Conservation (phyloP, 2,329 filamentous ascomycete species). For the Ophiostoma montium region DNA sequence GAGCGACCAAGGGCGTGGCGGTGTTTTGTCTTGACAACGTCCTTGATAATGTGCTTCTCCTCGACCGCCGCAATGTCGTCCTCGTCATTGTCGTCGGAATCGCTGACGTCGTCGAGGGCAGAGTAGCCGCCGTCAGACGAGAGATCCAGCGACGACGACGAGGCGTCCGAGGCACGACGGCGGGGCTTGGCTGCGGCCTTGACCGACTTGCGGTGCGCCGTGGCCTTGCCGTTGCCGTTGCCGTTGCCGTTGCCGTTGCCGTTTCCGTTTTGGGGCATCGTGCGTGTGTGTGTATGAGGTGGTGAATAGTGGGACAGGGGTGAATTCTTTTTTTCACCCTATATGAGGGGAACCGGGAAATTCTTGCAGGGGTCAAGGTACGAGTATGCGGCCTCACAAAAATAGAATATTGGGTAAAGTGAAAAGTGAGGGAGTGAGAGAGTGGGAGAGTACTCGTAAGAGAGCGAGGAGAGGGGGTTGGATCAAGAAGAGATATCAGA, state of each 20-base stretch:
- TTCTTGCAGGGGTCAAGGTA: constrained; percentile 1
- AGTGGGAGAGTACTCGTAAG: background rate
- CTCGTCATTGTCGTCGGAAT: constrained; percentile 65
- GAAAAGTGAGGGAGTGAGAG: background rate
- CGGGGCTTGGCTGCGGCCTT: constrained; percentile 27
- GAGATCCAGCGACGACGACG: constrained; percentile 42
- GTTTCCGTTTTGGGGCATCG: constrained; percentile 35
- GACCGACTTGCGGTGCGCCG: constrained; percentile 29
- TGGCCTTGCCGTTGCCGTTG: constrained; percentile 6
- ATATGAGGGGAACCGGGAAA: constrained; percentile 1
- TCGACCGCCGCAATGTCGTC: constrained; percentile 64
- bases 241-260: constrained; percentile 15
- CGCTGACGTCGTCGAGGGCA: constrained; percentile 64
- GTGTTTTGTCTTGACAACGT: constrained; percentile 19
- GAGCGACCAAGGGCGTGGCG: constrained; percentile 23
- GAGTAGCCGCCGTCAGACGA: constrained; percentile 61
- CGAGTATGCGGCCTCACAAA: background rate
- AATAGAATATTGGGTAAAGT: background rate
- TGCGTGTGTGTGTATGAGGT: constrained; percentile 15
- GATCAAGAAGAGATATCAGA: background rate
- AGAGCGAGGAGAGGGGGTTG: constrained; percentile 2
- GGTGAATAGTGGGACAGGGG: background rate
- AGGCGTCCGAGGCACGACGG: constrained; percentile 36
- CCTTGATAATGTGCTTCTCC: constrained; percentile 56
- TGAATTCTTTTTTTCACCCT: background rate